Evolutionary conservation across 2,329 filamentous ascomycete genomes (phyloP), one percentile per base, ranked within the genome.

Genomic region (Fusarium piperis): DNA sequence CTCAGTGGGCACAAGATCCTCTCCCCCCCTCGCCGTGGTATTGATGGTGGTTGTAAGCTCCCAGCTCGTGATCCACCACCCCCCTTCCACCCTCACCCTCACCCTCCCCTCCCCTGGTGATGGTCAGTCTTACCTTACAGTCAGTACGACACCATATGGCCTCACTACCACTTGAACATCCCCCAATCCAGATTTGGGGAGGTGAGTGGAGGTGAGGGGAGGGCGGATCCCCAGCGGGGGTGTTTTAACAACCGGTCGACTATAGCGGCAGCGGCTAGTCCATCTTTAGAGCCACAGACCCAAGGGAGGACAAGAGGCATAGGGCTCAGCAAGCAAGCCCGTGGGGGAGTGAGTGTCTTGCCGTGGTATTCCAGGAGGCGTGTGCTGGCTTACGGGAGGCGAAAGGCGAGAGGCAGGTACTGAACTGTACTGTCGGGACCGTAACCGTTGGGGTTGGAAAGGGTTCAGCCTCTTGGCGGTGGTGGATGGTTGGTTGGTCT

Each of bases 211-310:
- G 55, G 26, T 48, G 20, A 55, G 20, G 57, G 62, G 48, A 48
- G 55, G 65, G 64, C 56, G 59, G 67, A 56, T 64, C 41, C 41
- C 64, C 59, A 61, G 61, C 65, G 57, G 71, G 63, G 62, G 51
- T 52, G 38, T 59, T 64, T 60, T 46, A 59, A 62, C 44, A 46
- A 56, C 66, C 57, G 44, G 51, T 41, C 69, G 52, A 69, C 38
- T 26, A 64, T 75, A 71, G 73, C 69, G 71, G 66, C 71, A 61
- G 56, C 56, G 30, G 56, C 71, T 75, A 73, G 59, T 41, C 64
- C 60, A 59, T 55, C 57, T 67, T 48, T 70, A 64, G 70, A 61
- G 68, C 72, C 58, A 74, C 72, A 46, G 62, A 60, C 68, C 64
- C 23, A 46, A 58, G 41, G 56, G 36, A 53, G 39, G 58, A 41